Base-by-base conservation (phyloP, 208 protist species). In the Leishmania braziliensis region DNA sequence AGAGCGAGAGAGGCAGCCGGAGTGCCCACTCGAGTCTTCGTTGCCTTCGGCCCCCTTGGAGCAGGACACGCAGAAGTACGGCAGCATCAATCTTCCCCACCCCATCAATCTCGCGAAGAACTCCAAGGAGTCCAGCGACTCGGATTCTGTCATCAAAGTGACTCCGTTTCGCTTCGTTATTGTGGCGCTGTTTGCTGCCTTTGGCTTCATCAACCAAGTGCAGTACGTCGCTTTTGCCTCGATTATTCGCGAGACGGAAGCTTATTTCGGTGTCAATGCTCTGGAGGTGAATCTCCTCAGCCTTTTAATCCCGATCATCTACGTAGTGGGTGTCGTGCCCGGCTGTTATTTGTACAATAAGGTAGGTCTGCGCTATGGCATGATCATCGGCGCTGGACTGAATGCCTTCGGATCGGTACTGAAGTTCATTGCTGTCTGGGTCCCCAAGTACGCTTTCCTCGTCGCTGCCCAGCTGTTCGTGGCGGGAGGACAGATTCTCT, bases 121-220 rank as follows among this genome's bases (percentile, higher is more conserved):
- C n/a, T 53, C 53, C 36, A 9, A 5, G 2, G 56, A 77, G 33
- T 0, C 1, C 50, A 18, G 9, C 48, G 62, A 75, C 14, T 29
- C 6, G 50, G 43, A 63, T 50, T 54, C 51, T 5, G 20, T 78
- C 5, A 73, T 89, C 46, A 68, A 78, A 63, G 82, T 79, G 14
- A 88, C 87, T 0, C 78, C 71, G n/a, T 69, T 79, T 8, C 89
- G 89, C 10, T 87, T 88, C 60, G 63, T 89, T 5, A 77, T 92
- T 2, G n/a, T 87, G 2, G 56, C 53, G 3, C 65, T 90, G 20
- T 90, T 90, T 65, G 66, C 85, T 18, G 78, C 72, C 46, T 89
- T 84, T 33, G 85, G 78, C 62, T 89, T 90, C 79, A 84, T 86
- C 68, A 90, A 88, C 72, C 89, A 92, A 74, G 33, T 92, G 9